Percentiles rank a stretch among this genome's conserved stretches.
Evolutionary conservation across 108 stramenopile genomes (phyloP).

Genomic region (Nitzschia sp.): DNA sequence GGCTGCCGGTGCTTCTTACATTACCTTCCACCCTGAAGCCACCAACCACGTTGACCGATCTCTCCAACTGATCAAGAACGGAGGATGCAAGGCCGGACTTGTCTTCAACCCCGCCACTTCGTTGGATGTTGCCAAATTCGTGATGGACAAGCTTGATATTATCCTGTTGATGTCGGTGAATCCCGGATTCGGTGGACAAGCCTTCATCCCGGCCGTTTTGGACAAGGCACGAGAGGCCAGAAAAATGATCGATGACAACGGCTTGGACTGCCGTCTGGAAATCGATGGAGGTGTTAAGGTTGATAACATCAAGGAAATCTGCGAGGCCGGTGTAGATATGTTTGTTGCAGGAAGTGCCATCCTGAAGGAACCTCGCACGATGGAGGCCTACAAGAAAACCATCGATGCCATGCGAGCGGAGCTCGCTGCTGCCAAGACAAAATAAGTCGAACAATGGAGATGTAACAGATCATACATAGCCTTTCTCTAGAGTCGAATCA

Average conservation of each 20-base stretch:
- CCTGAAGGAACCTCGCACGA: conserved; percentile 93
- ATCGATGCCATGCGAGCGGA: conserved; percentile 96
- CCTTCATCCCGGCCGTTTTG: conserved; percentile 91
- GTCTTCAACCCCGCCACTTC: conserved; percentile 98
- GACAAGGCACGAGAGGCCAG: conserved; percentile 96
- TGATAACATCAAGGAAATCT: conserved; percentile 94
- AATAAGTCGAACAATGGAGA: background rate
- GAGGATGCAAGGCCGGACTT: conserved; percentile 97
- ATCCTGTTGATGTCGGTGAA: conserved; percentile 98
- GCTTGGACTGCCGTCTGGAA: conserved; percentile 96
- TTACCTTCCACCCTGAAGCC: conserved; percentile 99
- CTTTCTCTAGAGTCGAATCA: too few relatives aligned
- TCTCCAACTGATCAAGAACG: conserved; percentile 91
- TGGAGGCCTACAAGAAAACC: conserved; percentile 94
- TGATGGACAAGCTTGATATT: conserved; percentile 98
- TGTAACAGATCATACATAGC: too few relatives aligned
- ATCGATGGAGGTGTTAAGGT: conserved; percentile 94
- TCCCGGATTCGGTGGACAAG: conserved; percentile 98
- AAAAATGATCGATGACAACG: conserved; percentile 94
- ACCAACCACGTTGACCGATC: conserved; percentile 95
- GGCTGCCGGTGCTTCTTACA: conserved; percentile 96
- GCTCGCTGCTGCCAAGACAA: conserved; percentile 59
- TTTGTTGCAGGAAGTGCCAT: conserved; percentile 98
- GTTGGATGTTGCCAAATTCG: conserved; percentile 87
- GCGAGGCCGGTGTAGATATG: conserved; percentile 98